Evolutionary conservation across 2,329 filamentous ascomycete species (phyloP).

Genomic region (Microcera coccophila): DNA sequence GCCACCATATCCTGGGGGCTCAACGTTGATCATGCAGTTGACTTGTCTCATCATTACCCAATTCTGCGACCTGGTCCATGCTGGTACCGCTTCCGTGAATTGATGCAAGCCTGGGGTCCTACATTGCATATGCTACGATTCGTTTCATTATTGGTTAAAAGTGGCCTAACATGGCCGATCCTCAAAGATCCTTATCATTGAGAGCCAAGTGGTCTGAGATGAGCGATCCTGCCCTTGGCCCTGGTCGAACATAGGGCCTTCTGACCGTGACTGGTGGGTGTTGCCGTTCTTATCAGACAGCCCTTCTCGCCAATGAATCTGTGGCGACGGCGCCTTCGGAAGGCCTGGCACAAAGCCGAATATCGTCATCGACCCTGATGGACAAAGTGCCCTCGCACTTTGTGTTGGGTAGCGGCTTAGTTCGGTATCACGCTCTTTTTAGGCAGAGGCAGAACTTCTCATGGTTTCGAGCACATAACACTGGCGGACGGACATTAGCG

Average conservation of each 20-base stretch:
- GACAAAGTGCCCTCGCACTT: too few species aligned
- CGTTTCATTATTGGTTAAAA: neutral
- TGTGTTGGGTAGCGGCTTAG: too few species aligned
- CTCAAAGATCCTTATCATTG: neutral
- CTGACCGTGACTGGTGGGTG: neutral
- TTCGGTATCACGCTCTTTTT: too few species aligned
- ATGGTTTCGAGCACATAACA: too few species aligned
- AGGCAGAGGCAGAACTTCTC: too few species aligned
- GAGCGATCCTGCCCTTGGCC: neutral
- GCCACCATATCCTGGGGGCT: too few species aligned
- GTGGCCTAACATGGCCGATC: neutral
- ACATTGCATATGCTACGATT: conserved; percentile 1
- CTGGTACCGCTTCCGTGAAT: neutral
- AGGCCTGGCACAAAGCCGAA: neutral
- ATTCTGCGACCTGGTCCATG: too few species aligned
- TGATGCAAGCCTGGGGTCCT: too few species aligned
- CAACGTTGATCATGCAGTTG: too few species aligned
- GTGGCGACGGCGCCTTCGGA: neutral
- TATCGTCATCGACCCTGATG: neutral
- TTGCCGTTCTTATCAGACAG: neutral
- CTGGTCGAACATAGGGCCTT: neutral
- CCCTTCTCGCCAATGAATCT: neutral
- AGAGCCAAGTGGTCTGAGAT: neutral
- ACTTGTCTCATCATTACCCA: too few species aligned
- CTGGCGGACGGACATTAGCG: too few species aligned